These are phyloP conservation scores for Candida alai DNA, from an alignment of 805 yeast genomes.

Conservation along the genomic window DNA sequence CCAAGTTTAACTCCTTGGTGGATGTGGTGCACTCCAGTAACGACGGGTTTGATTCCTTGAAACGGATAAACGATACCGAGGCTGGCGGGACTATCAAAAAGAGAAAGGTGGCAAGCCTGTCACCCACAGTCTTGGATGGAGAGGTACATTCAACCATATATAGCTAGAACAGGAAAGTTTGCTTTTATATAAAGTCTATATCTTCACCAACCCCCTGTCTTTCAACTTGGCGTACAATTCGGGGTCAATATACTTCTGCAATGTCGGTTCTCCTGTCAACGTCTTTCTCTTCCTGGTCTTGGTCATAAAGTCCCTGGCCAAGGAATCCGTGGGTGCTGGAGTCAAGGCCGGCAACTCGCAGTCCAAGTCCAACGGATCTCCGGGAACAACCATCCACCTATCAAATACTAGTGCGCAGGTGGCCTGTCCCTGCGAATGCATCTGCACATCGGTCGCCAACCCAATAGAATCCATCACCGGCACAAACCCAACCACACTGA, in stretches of 20 bases:
- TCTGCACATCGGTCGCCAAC: constrained; percentile 77
- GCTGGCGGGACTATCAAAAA: too few relatives aligned
- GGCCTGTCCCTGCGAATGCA: constrained; percentile 76
- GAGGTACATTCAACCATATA: constrained; percentile 1
- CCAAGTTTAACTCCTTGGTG: constrained; percentile 21
- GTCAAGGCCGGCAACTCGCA: constrained; percentile 63
- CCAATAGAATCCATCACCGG: constrained; percentile 94
- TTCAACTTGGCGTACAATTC: constrained; percentile 52
- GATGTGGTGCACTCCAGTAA: constrained; percentile 2
- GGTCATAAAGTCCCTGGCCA: constrained; percentile 85
- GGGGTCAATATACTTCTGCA: constrained; percentile 64
- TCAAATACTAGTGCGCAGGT: constrained; percentile 62
- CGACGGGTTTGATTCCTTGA: constrained; percentile 6
- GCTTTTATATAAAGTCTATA: constrained; percentile 1
- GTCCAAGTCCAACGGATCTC: constrained; percentile 79
- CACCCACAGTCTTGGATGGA: too few relatives aligned
- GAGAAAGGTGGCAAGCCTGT: constrained; percentile 6
- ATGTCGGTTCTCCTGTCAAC: constrained; percentile 63
- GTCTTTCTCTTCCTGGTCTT: constrained; percentile 92
- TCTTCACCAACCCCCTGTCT: constrained; percentile 43
- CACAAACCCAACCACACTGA: constrained; percentile 54
- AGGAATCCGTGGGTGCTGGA: constrained; percentile 64
- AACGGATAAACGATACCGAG: too few relatives aligned
- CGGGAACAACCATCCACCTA: constrained; percentile 80
- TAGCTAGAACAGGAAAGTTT: too few relatives aligned